Evolutionary conservation across 2,329 filamentous ascomycete genomes (phyloP), one percentile per base, ranked within the genome.

Genomic region (Neophaeococcomyces aloes): DNA sequence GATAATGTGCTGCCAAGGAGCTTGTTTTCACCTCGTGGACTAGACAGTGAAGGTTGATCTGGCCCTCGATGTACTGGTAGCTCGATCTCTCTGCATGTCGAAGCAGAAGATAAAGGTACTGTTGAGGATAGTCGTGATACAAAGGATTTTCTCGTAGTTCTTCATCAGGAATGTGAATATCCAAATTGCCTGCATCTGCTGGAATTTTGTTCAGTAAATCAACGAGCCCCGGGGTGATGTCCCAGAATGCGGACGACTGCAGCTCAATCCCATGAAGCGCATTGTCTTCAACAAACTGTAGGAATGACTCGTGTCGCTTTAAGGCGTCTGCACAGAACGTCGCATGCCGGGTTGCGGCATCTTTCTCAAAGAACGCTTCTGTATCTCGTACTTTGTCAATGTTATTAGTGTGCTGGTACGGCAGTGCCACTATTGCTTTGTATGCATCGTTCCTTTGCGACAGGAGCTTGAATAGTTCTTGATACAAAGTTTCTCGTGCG

Each of bases 231-330:
- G 91, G 91, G 1, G 88, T 89, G 56, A 96, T 94, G 59, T 98
- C 91, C 91, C 91, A 98, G 61, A 96, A 98, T 0, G 89, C 88
- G 7, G 83, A 88, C 2, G 95, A 74, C 64, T 96, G 91, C 44
- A 86, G 77, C 60, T 95, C 87, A 8, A 96, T 86, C 13, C 89
- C 91, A 7, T 85, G 79, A 15, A 80, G 79, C 17, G 94, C 88
- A 44, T 91, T 91, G 54, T 80, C 74, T 59, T 94, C 86, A 23
- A 95, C 78, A 5, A 91, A 77, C 36, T 75, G 72, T 53, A 85
- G 74, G 59, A 96, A 88, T 17, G 82, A 79, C 53, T 85, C 76
- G 15, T 81, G 79, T 10, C 91, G 79, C 51, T 77, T 73, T 25
- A 88, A 68, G 0, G 81, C 76, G 52, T 87, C 83, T 42, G 77